Base-by-base conservation (phyloP, 1,284 basidiomycete species). In the Cutaneotrichosporon sp. region DNA sequence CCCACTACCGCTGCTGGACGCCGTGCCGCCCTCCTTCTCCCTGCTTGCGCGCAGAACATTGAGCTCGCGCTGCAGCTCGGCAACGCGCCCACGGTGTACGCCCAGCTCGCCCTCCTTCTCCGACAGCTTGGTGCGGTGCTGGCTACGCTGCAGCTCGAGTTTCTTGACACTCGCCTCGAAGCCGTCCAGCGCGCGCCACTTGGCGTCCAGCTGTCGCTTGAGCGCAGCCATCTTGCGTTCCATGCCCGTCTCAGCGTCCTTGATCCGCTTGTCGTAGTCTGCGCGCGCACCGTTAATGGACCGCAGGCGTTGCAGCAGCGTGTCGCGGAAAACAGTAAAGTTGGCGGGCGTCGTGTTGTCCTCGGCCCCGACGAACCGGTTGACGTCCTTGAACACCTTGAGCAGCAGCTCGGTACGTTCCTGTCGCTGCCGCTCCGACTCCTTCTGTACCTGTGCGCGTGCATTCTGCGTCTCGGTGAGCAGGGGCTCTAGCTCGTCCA, bases 321-420 rank as follows among this genome's bases (percentile, higher is more conserved):
- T 90, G 73, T 97, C 91, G 4, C 65, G 55, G 80, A 98, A 97
- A 53, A 92, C 85, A 58, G 81, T 78, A 69, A 97, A 97, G 77
- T 96, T 94, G 33, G 84, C 83, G 2, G 73, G 70, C 36, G 68
- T 68, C 1, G 61, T 69, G 48, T 65, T 70, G 54, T 78, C 70
- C 66, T 76, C 89, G 13, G 88, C 84, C 2, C 89, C 91, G 8
- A 96, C 78, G 62, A 97, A 90, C 77, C 88, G 90, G 68, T 96
- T 92, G 79, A 97, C 84, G 68, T 93, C 92, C 73, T 94, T 90
- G 74, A 92, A 96, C 30, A 97, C 89, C 14, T 88, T 90, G 57
- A 96, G 78, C 44, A 97, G 76, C 22, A 97, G 79, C 20, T 90
- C 92, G 71, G 93, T 94, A 54, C 91, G 80, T 76, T 97, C 94